phyloP scores from a whole-genome alignment of 1,284 basidiomycete genomes.

The Boletellus dicymbophilus region DNA sequence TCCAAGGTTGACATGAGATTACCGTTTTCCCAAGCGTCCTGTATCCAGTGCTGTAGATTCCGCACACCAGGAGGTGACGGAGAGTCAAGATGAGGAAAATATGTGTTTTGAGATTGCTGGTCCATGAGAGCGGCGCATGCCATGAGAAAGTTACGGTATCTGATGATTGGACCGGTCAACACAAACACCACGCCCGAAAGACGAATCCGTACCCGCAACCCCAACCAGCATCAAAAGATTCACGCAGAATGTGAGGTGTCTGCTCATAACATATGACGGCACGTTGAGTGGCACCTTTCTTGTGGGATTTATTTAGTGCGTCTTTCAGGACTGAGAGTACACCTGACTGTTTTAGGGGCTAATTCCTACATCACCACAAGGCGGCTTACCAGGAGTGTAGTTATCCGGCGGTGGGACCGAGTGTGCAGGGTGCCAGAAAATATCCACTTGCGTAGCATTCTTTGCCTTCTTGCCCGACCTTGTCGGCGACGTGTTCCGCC shows the following conservation, averaged over 20 bases:
- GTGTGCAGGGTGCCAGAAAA: conserved; percentile 64
- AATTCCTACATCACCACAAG: background rate
- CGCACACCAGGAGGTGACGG: conserved; percentile 67
- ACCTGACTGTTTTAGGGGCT: conserved; percentile 42
- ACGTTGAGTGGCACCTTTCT: conserved; percentile 50
- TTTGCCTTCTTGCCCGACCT: conserved; percentile 14
- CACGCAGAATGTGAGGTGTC: conserved; percentile 60
- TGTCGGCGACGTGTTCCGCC: conserved; percentile 3
- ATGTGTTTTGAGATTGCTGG: conserved; percentile 59
- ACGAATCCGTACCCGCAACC: conserved; percentile 65
- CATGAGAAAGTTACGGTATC: conserved; percentile 91
- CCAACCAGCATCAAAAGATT: conserved; percentile 64
- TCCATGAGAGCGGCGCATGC: conserved; percentile 70
- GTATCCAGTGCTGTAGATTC: conserved; percentile 76
- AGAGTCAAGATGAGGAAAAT: conserved; percentile 56
- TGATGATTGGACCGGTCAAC: conserved; percentile 29
- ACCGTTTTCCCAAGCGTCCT: conserved; percentile 78
- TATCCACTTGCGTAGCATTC: conserved; percentile 36
- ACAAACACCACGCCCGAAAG: background rate
- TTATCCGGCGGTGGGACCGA: conserved; percentile 58
- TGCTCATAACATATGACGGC: conserved; percentile 69
- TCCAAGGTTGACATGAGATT: background rate
- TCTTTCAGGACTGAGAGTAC: conserved; percentile 66
- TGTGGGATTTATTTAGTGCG: conserved; percentile 53
- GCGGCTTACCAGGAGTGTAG: conserved; percentile 64